Evolutionary conservation across 1,284 basidiomycete genomes (phyloP), one percentile per base, ranked within the genome.

Genomic region (Ustilago vetiveriae): DNA sequence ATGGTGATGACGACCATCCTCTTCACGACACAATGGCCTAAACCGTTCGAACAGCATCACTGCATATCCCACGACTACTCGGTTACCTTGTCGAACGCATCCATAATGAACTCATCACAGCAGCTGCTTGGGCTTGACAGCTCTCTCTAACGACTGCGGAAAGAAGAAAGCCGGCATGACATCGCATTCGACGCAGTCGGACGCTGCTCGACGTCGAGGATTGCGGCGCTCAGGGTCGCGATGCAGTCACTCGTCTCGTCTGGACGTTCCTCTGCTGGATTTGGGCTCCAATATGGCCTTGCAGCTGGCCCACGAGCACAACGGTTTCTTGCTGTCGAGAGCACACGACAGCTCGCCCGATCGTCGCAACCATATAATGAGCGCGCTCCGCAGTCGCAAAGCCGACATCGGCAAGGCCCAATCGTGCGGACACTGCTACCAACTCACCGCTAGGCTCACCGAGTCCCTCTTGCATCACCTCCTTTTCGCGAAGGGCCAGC

Each of bases 401-500:
- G 42, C 22, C n/a, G 50, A 55, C 24, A 44, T 57, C 23, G 40
- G 35, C 46, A 73, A 76, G 48, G 52, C 57, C 2, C 68, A 71
- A 24, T 11, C 46, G 27, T 45, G 29, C 19, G 72, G 72, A 3
- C 72, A 76, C 35, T 52, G 45, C 30, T 30, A 50, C 7, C 60
- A 66, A 39, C 65, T 76, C 21, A 52, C 54, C 6, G 50, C 66
- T 4, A 46, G 55, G 2, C 45, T 76, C 4, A 30, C 49, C 24
- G 54, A 66, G 24, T 62, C 68, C 7, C 44, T 55, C n/a, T 24
- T 74, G 4, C 64, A 71, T 19, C 55, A 74, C 36, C 44, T 74
- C 5, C 65, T 76, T 2, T 76, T 71, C 39, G 54, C 62, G 6
- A 62, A 69, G 26, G 65, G 57, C 5, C 74, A 76, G 42, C 46